Percentiles rank a stretch among this genome's conserved stretches.
These are phyloP conservation scores for Scheffersomyces insectosa DNA, from an alignment of 1,139 yeast species.

Conservation along the genomic window DNA sequence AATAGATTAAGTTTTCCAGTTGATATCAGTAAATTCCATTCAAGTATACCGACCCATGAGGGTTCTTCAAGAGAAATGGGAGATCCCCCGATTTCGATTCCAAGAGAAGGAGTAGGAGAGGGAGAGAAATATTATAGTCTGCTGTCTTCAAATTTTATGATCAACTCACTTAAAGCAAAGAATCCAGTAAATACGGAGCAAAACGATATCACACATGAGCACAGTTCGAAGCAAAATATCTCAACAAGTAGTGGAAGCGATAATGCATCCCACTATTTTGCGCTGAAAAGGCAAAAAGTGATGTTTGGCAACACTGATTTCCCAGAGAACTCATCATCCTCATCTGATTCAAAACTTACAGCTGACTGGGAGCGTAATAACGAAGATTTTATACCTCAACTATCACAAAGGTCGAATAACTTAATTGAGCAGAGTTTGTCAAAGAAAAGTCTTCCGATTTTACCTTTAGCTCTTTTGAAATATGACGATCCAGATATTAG, in stretches of 20 bases:
- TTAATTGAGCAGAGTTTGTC: constrained; percentile 28
- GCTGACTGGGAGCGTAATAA: constrained; percentile 10
- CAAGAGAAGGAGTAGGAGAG: constrained; percentile 4
- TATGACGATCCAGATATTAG: constrained; percentile 24
- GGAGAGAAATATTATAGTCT: constrained; percentile 53
- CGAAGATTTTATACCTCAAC: constrained; percentile 1
- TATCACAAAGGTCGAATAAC: constrained; percentile 1
- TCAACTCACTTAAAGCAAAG: constrained; percentile 29
- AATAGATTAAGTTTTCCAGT: background rate
- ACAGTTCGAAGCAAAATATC: background rate
- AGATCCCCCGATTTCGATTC: background rate
- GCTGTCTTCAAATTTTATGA: constrained; percentile 48
- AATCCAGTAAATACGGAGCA: background rate
- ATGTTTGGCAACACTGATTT: constrained; percentile 1
- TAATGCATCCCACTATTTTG: background rate
- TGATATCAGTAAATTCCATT: background rate
- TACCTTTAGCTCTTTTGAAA: constrained; percentile 17
- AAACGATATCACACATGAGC: constrained; percentile 1
- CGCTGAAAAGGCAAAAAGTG: background rate
- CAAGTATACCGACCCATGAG: background rate
- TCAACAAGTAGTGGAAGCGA: background rate
- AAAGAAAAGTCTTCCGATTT: constrained; percentile 31
- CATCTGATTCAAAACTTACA: constrained; percentile 12
- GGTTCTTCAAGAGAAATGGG: background rate
- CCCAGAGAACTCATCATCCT: constrained; percentile 9